Evolutionary conservation across 2,329 filamentous ascomycete species (phyloP), one percentile per base, ranked within the genome.

Genomic region (Incumbomyces lentus): DNA sequence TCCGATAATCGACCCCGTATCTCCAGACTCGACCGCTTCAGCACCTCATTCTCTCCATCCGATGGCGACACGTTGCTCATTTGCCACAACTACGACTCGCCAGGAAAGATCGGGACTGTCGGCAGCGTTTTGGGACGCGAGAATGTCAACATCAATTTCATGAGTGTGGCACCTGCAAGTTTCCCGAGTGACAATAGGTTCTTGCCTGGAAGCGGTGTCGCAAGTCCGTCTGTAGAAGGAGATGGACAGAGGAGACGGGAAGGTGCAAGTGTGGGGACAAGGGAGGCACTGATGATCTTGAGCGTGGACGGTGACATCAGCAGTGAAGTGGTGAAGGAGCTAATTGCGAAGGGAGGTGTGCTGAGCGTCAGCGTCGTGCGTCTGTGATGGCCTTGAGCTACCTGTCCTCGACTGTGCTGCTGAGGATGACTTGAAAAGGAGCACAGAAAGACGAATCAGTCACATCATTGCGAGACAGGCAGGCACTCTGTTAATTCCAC

Each of bases 31-130:
- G 84, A 80, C 57, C 75, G 81, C 1, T 92, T 90, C 67, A 77
- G 75, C 33, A 83, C 83, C 0, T 79, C 78, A 3, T 90, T 92
- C 54, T 72, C 77, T 10, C 84, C 85, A 0, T 18, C 42, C 16
- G 42, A 45, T 18, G 75, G 83, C 49, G 85, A 85, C 0, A 86
- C 78, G 0, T 62, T 90, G 49, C 69, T 89, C n/a, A 82, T 90
- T 49, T 76, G 86, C 57, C 77, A 86, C 59, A 90, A 90, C 66
- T 88, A 85, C 58, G 85, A 92, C 59, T 75, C 81, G 52, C 84
- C 84, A 0, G 86, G 86, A 10, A 89, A 88, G 70, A 90, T 92
- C 60, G 86, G 86, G 2, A 78, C 79, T 32, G 85, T 92, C 2
- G 86, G 86, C 1, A 80, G 73, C 48, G 72, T 80, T 43, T 66